Conservation (phyloP, 192 early-diverging fungal species). For the Phlyctochytrium bullatum region DNA sequence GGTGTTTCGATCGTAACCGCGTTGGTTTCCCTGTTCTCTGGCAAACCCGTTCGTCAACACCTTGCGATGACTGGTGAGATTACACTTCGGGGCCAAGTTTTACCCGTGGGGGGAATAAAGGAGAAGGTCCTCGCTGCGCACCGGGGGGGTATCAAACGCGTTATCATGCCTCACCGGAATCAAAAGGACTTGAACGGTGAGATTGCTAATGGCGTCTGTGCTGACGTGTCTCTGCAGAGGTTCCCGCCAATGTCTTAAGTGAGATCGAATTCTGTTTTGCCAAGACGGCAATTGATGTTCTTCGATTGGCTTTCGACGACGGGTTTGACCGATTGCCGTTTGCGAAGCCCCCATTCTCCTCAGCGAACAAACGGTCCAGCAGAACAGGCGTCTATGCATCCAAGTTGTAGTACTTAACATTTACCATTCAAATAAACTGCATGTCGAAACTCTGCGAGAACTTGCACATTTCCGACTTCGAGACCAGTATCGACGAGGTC, state of each 20-base stretch:
- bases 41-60: slow-evolving; percentile 44
- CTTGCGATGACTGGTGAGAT: slow-evolving; percentile 76
- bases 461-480: no score
- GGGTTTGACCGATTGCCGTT: no score
- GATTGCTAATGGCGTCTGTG: background rate
- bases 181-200: slow-evolving; percentile 58
- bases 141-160: slow-evolving; percentile 67
- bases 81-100: slow-evolving; percentile 74
- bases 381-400: no score
- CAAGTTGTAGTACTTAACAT: no score
- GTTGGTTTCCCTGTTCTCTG: slow-evolving; percentile 73
- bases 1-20: slow-evolving; percentile 74
- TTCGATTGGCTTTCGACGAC: slow-evolving; percentile 41
- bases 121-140: slow-evolving; percentile 85
- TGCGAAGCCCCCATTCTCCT: no score
- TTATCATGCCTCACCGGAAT: slow-evolving; percentile 72
- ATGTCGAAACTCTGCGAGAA: no score
- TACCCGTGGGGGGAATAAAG: slow-evolving; percentile 84
- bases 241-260: slow-evolving; percentile 63
- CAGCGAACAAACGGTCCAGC: no score
- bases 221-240: slow-evolving; percentile 41
- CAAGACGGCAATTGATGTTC: slow-evolving; percentile 61
- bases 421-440: no score
- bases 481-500: no score
- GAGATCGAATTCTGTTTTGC: slow-evolving; percentile 73